phyloP scores from a whole-genome alignment of 2,329 filamentous ascomycete species.

The Colletotrichum ledebouriae region DNA sequence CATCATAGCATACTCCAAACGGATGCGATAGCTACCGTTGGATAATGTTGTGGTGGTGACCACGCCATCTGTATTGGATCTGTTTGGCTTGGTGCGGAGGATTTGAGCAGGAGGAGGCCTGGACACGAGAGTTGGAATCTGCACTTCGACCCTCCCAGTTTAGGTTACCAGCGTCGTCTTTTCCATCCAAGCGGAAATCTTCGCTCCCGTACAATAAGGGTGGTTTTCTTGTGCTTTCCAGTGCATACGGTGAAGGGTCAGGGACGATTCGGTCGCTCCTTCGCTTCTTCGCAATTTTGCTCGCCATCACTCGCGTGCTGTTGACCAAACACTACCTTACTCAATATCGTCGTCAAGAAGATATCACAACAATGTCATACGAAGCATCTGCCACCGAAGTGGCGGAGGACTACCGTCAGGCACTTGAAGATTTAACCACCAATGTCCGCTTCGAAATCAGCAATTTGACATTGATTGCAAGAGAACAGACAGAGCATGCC shows the following conservation, averaged over 20 bases:
- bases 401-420: conserved; percentile 93
- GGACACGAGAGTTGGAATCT: conserved; percentile 40
- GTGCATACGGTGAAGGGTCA: conserved; percentile 36
- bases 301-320: conserved; percentile 38
- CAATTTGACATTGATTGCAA: conserved; percentile 96
- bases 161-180: conserved; percentile 40
- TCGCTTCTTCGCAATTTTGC: conserved; percentile 28
- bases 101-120: conserved; percentile 39
- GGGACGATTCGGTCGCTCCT: conserved; percentile 22
- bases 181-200: conserved; percentile 21
- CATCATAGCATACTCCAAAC: conserved; percentile 19
- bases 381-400: conserved; percentile 80
- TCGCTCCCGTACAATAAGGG: conserved; percentile 39
- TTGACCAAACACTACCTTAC: conserved; percentile 31
- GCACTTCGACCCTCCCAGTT: conserved; percentile 38
- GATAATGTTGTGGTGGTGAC: conserved; percentile 37
- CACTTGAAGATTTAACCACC: conserved; percentile 88
- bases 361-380: conserved; percentile 58
- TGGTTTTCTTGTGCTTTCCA: conserved; percentile 40
- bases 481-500: conserved; percentile 96
- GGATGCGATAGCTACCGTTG: conserved; percentile 34
- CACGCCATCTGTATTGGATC: conserved; percentile 39
- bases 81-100: conserved; percentile 40
- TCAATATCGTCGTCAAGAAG: conserved; percentile 17
- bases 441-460: conserved; percentile 97